These are phyloP conservation scores for Chrysoporthe puriensis DNA, from an alignment of 2,329 filamentous ascomycete genomes.

Conservation along the genomic window DNA sequence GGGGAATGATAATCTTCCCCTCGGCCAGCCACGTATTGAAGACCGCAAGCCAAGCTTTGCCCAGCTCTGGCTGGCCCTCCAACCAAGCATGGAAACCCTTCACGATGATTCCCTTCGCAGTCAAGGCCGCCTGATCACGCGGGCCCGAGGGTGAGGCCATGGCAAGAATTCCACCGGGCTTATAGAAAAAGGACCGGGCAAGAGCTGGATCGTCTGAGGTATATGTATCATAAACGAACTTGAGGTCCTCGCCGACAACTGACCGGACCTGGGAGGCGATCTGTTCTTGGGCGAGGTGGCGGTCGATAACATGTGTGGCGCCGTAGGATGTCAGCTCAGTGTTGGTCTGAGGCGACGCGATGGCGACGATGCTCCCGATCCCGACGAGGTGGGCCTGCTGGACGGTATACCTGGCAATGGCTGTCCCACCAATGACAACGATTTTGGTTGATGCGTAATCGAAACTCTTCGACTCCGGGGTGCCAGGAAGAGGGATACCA, in stretches of 20 bases:
- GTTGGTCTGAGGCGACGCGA: background rate
- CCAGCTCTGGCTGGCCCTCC: background rate
- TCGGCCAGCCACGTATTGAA: constrained; percentile 3
- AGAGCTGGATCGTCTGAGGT: background rate
- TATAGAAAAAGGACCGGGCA: constrained; percentile 17
- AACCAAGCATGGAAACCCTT: constrained; percentile 3
- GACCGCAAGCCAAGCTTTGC: background rate
- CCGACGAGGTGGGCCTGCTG: constrained; percentile 2
- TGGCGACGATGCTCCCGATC: constrained; percentile 6
- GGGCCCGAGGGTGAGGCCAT: background rate
- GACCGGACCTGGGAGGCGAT: background rate
- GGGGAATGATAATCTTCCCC: background rate
- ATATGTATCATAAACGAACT: constrained; percentile 1
- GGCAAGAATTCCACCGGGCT: background rate
- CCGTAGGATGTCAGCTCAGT: background rate
- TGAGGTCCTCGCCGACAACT: background rate
- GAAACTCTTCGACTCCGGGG: background rate
- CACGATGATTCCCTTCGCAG: constrained; percentile 1
- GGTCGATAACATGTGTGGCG: background rate
- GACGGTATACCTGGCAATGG: background rate
- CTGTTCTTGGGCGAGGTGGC: background rate
- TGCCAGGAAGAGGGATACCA: background rate
- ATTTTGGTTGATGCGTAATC: background rate
- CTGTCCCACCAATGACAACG: background rate
- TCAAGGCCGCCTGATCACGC: background rate